Conservation (phyloP, 495 filamentous ascomycete species). For the Penicillium paxilli region DNA sequence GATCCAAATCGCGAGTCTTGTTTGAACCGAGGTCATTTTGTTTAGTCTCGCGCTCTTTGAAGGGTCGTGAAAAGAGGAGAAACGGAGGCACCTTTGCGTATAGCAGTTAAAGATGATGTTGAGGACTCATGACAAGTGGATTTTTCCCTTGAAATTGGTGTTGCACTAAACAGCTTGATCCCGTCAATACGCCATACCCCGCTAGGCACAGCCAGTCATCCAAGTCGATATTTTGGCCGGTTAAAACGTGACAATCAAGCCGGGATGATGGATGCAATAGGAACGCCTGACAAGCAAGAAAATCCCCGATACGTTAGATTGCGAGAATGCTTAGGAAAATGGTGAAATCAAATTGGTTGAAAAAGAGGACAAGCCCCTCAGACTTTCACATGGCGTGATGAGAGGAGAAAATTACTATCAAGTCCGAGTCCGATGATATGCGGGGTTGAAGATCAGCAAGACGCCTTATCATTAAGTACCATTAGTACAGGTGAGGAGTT, state of each 20-base stretch:
- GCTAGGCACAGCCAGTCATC: too few relatives aligned
- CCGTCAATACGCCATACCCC: too few relatives aligned
- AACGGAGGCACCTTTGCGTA: too few relatives aligned
- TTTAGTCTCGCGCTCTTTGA: background rate
- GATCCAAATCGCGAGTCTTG: slow-evolving; percentile 23
- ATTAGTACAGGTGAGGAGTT: background rate
- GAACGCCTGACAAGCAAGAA: background rate
- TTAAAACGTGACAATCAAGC: background rate
- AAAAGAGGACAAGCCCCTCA: background rate
- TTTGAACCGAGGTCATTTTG: slow-evolving; percentile 12
- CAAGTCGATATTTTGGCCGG: too few relatives aligned
- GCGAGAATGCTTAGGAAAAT: background rate
- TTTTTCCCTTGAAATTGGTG: too few relatives aligned
- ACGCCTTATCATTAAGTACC: background rate
- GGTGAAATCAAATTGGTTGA: background rate
- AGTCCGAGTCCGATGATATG: background rate
- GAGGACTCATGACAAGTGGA: background rate
- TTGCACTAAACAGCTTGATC: too few relatives aligned
- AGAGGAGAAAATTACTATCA: background rate
- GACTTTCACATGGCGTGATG: background rate
- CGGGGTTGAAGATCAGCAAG: background rate
- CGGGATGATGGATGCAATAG: background rate
- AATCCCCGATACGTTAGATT: background rate
- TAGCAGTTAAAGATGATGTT: too few relatives aligned
- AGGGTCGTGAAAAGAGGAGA: too few relatives aligned